A percentile compares a stretch with the other conserved stretches of the same genome.
Evolutionary conservation across 208 protist species (phyloP).

Genomic region (Leishmania lainsoni): DNA sequence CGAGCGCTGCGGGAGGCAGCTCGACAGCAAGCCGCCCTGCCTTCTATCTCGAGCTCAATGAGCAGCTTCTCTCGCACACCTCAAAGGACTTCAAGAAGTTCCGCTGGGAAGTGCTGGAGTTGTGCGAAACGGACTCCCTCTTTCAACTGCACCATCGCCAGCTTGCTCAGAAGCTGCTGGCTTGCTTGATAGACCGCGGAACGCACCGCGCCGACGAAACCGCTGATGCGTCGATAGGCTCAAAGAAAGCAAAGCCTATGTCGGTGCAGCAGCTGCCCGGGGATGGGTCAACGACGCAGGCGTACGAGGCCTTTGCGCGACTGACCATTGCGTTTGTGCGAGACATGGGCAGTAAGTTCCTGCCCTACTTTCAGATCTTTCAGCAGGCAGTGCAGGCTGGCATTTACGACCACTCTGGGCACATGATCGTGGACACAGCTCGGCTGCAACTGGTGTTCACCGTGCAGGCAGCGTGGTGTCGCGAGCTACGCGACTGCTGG

Average conservation of each 20-base stretch:
- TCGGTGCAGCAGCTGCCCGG: background rate
- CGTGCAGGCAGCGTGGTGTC: conserved; percentile 84
- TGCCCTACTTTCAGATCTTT: conserved; percentile 87
- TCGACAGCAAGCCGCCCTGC: conserved; percentile 35
- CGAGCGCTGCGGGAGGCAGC: conserved; percentile 10
- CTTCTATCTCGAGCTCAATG: conserved; percentile 85
- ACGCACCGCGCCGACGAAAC: conserved; percentile 14
- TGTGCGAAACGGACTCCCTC: conserved; percentile 71
- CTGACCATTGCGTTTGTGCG: conserved; percentile 86
- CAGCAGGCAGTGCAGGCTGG: conserved; percentile 79
- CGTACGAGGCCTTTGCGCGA: conserved; percentile 81
- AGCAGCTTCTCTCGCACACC: conserved; percentile 76
- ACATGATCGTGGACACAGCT: conserved; percentile 64
- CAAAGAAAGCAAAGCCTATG: background rate
- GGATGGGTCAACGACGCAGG: conserved; percentile 43
- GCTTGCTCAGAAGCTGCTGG: conserved; percentile 78
- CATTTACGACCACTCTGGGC: conserved; percentile 69
- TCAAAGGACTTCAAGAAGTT: conserved; percentile 89
- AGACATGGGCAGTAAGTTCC: conserved; percentile 72
- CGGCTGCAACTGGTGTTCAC: conserved; percentile 84
- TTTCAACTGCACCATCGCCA: conserved; percentile 73
- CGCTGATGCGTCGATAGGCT: background rate
- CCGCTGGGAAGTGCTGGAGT: conserved; percentile 72
- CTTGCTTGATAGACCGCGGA: conserved; percentile 57
- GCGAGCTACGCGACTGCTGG: conserved; percentile 80